These are phyloP conservation scores for Yamadazyma aaseri DNA, from an alignment of 1,139 yeast genomes.

Conservation along the genomic window DNA sequence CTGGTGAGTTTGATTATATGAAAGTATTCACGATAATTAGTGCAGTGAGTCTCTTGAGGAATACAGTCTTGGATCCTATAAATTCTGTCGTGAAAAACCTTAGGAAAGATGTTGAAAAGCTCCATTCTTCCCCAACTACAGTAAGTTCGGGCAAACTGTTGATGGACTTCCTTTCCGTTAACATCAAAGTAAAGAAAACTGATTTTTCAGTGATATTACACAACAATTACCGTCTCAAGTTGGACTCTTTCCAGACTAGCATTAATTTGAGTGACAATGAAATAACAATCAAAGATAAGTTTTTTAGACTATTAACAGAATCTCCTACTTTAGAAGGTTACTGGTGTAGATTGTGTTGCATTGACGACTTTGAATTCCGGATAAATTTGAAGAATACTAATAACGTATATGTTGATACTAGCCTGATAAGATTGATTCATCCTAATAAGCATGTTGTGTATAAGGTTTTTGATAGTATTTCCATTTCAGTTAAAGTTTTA, in stretches of 20 bases:
- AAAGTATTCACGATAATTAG: slow-evolving; percentile 56
- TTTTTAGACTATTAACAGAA: slow-evolving; percentile 50
- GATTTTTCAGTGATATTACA: slow-evolving; percentile 34
- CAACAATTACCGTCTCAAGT: slow-evolving; percentile 46
- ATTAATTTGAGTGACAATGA: slow-evolving; percentile 19
- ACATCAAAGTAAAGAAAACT: slow-evolving; percentile 22
- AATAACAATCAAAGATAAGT: slow-evolving; percentile 26
- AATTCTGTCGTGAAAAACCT: slow-evolving; percentile 22
- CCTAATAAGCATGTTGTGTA: slow-evolving; percentile 59
- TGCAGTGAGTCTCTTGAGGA: slow-evolving; percentile 49
- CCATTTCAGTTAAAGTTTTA: slow-evolving; percentile 51
- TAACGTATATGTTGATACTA: slow-evolving; percentile 9
- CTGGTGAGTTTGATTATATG: slow-evolving; percentile 43
- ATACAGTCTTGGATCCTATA: slow-evolving; percentile 42
- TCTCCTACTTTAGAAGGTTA: slow-evolving; percentile 47
- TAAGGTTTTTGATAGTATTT: slow-evolving; percentile 59
- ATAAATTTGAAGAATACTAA: slow-evolving; percentile 18
- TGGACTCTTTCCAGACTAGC: slow-evolving; percentile 39
- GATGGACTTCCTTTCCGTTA: slow-evolving; percentile 4
- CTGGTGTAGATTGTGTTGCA: slow-evolving; percentile 53
- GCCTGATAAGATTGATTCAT: slow-evolving; percentile 35
- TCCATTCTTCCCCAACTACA: background rate
- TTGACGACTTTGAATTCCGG: slow-evolving; percentile 32
- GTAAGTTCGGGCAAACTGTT: background rate
- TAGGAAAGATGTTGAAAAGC: slow-evolving; percentile 18